A percentile compares a stretch with the other conserved stretches of the same genome.
phyloP scores from a whole-genome alignment of 2,329 filamentous ascomycete species.

The Epichloe gansuensis region DNA sequence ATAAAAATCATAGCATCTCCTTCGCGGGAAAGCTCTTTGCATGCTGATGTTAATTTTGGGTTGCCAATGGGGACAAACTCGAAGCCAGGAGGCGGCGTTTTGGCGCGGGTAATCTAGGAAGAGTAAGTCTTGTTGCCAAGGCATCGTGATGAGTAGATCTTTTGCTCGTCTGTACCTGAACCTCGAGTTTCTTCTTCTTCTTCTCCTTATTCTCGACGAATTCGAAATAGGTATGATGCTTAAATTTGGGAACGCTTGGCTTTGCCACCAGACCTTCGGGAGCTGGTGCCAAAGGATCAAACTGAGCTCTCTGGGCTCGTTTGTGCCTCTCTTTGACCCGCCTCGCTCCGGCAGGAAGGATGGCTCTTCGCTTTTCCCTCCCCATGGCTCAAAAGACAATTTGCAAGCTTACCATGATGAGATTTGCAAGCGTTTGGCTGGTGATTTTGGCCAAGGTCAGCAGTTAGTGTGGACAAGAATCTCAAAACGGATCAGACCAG shows the following conservation, averaged over 20 bases:
- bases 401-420: constrained; percentile 5
- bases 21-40: constrained; percentile 54
- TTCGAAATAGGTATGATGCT: constrained; percentile 52
- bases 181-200: constrained; percentile 53
- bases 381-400: constrained; percentile 17
- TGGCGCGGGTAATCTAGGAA: constrained; percentile 38
- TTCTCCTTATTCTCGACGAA: constrained; percentile 52
- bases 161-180: constrained; percentile 35
- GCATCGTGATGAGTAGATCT: neutral
- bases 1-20: constrained; percentile 53
- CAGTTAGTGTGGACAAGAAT: neutral
- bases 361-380: constrained; percentile 21
- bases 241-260: constrained; percentile 31
- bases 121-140: constrained; percentile 17
- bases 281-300: constrained; percentile 21
- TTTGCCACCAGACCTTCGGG: constrained; percentile 26
- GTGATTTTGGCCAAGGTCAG: neutral
- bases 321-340: constrained; percentile 26
- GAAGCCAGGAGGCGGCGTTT: constrained; percentile 45
- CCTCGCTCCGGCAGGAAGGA: constrained; percentile 15
- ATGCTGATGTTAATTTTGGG: constrained; percentile 45
- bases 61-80: constrained; percentile 52
- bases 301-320: constrained; percentile 20
- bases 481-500: neutral
- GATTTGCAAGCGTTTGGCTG: neutral